Evolutionary conservation across 306 rosid genomes (phyloP).

Genomic region (Trichosanthes truncata): DNA sequence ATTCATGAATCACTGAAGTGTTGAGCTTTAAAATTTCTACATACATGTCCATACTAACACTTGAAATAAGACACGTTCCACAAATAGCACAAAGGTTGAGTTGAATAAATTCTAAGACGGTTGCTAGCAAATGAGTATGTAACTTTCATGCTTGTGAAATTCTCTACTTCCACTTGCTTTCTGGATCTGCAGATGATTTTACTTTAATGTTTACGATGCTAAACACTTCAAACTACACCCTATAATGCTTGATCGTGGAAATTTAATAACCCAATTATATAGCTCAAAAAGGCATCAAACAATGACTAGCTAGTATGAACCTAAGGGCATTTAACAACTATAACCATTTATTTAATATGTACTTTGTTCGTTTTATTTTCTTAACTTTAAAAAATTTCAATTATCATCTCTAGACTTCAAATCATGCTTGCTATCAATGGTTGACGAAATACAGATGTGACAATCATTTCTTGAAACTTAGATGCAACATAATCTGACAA

Average conservation of each 20-base stretch:
- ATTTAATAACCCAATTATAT: neutral
- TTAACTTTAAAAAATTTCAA: neutral
- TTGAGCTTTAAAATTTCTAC: neutral
- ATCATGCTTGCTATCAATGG: neutral
- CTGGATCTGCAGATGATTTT: neutral
- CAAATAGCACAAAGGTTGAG: neutral
- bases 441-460: neutral
- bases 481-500: neutral
- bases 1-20: neutral
- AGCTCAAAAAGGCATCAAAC: neutral
- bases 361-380: neutral
- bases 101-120: neutral
- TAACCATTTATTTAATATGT: neutral
- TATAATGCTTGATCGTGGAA: neutral
- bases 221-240: neutral
- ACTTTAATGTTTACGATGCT: neutral
- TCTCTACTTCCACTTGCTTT: neutral
- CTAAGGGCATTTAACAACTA: neutral
- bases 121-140: neutral
- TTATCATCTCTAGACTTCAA: neutral
- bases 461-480: neutral
- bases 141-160: neutral
- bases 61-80: neutral
- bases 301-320: neutral
- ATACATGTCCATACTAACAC: neutral